A percentile compares a stretch with the other conserved stretches of the same genome.
Conservation (phyloP, 148 eudicot genomes). For the Camellia lanceoleosa region DNA sequence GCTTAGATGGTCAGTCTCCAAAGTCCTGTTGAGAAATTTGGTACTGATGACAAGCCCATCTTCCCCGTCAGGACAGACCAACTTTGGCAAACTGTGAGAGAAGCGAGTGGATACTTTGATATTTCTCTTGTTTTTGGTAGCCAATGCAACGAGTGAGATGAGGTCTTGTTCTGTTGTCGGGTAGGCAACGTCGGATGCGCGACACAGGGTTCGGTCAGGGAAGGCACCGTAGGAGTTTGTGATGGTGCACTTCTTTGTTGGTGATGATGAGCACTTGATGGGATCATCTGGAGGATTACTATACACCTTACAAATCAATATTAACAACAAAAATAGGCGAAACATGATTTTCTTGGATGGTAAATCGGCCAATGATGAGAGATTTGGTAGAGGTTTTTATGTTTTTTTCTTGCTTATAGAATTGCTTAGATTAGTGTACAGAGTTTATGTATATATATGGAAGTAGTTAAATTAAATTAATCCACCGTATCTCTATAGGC, state of each 20-base stretch:
- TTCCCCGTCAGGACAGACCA: conserved; percentile 58
- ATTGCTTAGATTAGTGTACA: background rate
- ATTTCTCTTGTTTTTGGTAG: conserved; percentile 35
- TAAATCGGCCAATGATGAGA: background rate
- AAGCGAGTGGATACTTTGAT: conserved; percentile 59
- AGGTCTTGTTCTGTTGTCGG: conserved; percentile 61
- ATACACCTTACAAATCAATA: conserved; percentile 9
- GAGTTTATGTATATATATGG: background rate
- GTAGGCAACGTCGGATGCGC: conserved; percentile 42
- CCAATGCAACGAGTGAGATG: conserved; percentile 40
- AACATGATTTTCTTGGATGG: background rate
- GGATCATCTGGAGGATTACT: conserved; percentile 64
- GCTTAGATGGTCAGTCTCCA: conserved; percentile 22
- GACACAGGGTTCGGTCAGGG: conserved; percentile 57
- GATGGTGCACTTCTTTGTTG: conserved; percentile 42
- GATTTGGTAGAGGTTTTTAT: background rate
- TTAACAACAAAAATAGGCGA: background rate
- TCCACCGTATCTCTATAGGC: no score
- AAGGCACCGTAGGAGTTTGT: conserved; percentile 67
- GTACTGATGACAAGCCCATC: conserved; percentile 72
- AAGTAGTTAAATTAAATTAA: no score
- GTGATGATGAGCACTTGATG: conserved; percentile 34
- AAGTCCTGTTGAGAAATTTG: conserved; percentile 34
- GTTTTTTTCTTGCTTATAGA: background rate
- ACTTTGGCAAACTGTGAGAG: conserved; percentile 63